A percentile compares a stretch with the other conserved stretches of the same genome.
These are phyloP conservation scores for Wickerhamomyces chambardii DNA, from an alignment of 805 yeast species.

Conservation along the genomic window DNA sequence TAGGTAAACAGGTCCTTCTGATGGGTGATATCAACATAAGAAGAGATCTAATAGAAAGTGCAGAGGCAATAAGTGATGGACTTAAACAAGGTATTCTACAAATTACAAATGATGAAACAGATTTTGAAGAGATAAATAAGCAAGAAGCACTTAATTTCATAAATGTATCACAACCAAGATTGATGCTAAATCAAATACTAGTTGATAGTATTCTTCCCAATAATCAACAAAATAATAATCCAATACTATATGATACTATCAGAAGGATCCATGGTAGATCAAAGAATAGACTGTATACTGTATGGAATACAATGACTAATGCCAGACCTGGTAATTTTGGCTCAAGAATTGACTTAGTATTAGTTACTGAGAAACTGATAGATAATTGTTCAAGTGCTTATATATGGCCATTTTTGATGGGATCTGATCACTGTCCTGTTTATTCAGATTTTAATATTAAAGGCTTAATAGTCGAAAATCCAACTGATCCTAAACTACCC, in stretches of 20 bases:
- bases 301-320: conserved; percentile 80
- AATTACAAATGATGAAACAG: conserved; percentile 17
- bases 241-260: conserved; percentile 45
- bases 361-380: conserved; percentile 34
- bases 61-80: conserved; percentile 49
- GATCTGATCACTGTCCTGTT: conserved; percentile 95
- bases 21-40: conserved; percentile 89
- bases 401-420: conserved; percentile 64
- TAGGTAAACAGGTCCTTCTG: conserved; percentile 63
- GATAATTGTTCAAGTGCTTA: conserved; percentile 25
- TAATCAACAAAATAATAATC: conserved; percentile 18
- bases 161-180: conserved; percentile 30
- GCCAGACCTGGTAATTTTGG: conserved; percentile 81
- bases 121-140: conserved; percentile 27
- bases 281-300: conserved; percentile 66
- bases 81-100: conserved; percentile 26
- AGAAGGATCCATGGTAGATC: conserved; percentile 44
- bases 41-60: conserved; percentile 74
- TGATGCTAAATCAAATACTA: conserved; percentile 36
- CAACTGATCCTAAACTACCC: conserved; percentile 12
- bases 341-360: conserved; percentile 75
- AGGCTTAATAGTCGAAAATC: neutral
- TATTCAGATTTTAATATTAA: conserved; percentile 49
- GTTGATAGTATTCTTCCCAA: conserved; percentile 21
- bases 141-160: conserved; percentile 23